phyloP scores from a whole-genome alignment of 78 protist genomes.

The Chrysochromulina parva region DNA sequence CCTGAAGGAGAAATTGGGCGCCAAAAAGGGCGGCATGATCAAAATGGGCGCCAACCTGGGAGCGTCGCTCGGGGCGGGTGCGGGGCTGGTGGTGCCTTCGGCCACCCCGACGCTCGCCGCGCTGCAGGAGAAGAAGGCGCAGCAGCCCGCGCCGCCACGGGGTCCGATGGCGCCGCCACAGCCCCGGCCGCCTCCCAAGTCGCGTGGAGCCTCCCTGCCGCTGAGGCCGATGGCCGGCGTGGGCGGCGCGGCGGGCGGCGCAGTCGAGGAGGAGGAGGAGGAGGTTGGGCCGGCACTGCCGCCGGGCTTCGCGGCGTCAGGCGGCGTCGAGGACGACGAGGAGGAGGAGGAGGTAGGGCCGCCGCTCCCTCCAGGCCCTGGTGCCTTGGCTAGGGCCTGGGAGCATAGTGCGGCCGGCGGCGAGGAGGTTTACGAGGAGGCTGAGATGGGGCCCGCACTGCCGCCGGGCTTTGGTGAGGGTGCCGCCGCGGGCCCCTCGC shows the following conservation, averaged over 20 bases:
- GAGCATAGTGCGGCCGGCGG: not conserved
- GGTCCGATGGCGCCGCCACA: not conserved
- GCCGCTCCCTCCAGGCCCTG: not conserved
- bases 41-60: not conserved
- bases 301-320: not conserved
- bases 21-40: not conserved
- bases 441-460: not conserved
- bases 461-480: not conserved
- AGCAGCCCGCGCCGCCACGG: not conserved
- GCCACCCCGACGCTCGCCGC: not conserved
- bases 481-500: too few species aligned
- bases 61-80: not conserved
- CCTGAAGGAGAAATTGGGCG: not conserved
- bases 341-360: not conserved
- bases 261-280: not conserved
- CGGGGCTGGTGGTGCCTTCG: not conserved
- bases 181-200: not conserved
- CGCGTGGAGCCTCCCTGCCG: not conserved
- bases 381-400: not conserved
- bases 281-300: slow-evolving; percentile 2
- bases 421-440: not conserved
- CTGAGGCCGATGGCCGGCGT: not conserved
- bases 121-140: not conserved
- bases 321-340: not conserved
- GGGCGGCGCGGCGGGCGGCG: not conserved